A percentile compares a stretch with the other conserved stretches of the same genome.
These are phyloP conservation scores for Vitis hybrid DNA, from an alignment of 177 flowering plant species.

Conservation along the genomic window DNA sequence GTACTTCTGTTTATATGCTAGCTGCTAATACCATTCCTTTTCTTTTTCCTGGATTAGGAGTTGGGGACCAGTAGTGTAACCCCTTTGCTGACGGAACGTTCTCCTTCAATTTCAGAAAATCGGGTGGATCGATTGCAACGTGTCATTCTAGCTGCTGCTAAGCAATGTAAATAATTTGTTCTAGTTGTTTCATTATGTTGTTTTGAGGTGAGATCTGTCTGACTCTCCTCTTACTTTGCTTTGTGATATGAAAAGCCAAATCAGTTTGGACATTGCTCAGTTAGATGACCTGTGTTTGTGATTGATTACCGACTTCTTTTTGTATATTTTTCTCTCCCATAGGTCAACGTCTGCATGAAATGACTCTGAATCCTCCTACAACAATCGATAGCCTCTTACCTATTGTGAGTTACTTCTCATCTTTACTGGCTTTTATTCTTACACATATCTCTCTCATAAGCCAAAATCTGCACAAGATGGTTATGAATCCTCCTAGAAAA, in stretches of 20 bases:
- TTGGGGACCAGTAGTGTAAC: conserved; percentile 87
- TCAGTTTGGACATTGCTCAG: background rate
- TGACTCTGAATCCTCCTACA: conserved; percentile 73
- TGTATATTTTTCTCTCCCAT: conserved; percentile 3
- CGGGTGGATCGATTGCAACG: conserved; percentile 80
- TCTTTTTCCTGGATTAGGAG: conserved; percentile 47
- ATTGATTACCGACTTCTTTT: background rate
- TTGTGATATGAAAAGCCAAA: background rate
- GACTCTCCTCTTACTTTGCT: background rate
- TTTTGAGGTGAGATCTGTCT: conserved; percentile 2
- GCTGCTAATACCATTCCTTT: background rate
- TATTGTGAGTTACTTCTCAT: conserved; percentile 46
- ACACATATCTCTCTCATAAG: background rate
- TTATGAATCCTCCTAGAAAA: too few relatives aligned
- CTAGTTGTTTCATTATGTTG: background rate
- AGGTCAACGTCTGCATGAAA: conserved; percentile 94
- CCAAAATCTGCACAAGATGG: too few relatives aligned
- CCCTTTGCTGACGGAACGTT: conserved; percentile 85
- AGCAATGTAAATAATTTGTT: conserved; percentile 59
- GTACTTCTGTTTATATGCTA: background rate
- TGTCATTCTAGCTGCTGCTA: conserved; percentile 74
- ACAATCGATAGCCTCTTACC: conserved; percentile 52
- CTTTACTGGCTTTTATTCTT: background rate
- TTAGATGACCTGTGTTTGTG: background rate
- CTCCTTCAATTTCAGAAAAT: conserved; percentile 74